phyloP scores from a whole-genome alignment of 208 protist genomes.

The Trypanosoma boissoni region DNA sequence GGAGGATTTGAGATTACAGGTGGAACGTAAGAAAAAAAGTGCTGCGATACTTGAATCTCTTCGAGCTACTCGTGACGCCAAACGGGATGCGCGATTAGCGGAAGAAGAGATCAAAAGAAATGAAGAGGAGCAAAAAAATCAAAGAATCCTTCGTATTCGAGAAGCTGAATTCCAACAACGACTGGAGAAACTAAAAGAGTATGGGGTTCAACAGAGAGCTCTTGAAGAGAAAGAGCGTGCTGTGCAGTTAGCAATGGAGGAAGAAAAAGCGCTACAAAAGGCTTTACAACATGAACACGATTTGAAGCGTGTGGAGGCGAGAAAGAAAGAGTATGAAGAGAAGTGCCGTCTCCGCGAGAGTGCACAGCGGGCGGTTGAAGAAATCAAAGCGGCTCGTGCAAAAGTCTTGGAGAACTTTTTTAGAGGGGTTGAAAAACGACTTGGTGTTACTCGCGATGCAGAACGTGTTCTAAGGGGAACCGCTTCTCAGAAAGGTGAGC shows the following conservation, averaged over 20 bases:
- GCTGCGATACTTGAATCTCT: constrained; percentile 14
- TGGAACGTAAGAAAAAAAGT: constrained; percentile 18
- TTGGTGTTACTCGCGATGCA: constrained; percentile 63
- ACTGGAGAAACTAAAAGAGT: constrained; percentile 41
- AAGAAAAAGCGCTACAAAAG: constrained; percentile 36
- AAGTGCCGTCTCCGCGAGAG: constrained; percentile 27
- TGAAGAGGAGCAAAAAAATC: constrained; percentile 32
- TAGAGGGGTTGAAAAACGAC: constrained; percentile 45
- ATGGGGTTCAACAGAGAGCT: constrained; percentile 31
- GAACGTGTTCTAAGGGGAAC: constrained; percentile 58
- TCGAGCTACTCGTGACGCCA: constrained; percentile 27
- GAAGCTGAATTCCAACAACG: constrained; percentile 53
- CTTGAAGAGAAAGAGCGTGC: constrained; percentile 46
- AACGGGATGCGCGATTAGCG: constrained; percentile 26
- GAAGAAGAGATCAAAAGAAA: constrained; percentile 32
- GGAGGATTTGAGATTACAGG: constrained; percentile 30
- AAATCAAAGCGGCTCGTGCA: constrained; percentile 44
- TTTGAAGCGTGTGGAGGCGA: constrained; percentile 47
- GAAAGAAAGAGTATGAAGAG: constrained; percentile 47
- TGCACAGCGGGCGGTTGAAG: constrained; percentile 38
- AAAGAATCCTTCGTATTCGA: constrained; percentile 16
- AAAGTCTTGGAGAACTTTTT: constrained; percentile 71
- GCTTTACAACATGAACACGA: constrained; percentile 43
- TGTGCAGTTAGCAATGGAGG: constrained; percentile 28
- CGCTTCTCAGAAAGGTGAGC: constrained; percentile 42